These are phyloP conservation scores for Mallotus japonicus DNA, from an alignment of 441 rosid genomes.

Conservation along the genomic window DNA sequence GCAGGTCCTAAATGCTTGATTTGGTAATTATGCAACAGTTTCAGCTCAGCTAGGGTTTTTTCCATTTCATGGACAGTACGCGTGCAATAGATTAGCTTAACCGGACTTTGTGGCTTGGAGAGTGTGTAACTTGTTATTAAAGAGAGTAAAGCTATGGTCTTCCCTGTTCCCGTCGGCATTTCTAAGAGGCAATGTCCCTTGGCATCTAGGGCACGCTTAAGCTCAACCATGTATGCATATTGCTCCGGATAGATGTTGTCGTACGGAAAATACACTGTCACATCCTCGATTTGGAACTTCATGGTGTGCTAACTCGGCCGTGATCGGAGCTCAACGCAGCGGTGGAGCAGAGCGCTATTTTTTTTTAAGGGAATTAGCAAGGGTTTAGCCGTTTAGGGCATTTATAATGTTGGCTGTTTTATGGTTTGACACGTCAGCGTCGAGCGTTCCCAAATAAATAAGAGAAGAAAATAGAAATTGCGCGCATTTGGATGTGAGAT, in stretches of 20 bases:
- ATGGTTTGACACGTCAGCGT: background rate
- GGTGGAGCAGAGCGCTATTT: background rate
- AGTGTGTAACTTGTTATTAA: conserved; percentile 82
- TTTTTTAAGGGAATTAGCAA: background rate
- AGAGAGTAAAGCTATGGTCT: conserved; percentile 90
- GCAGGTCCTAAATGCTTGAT: conserved; percentile 58
- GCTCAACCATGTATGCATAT: conserved; percentile 85
- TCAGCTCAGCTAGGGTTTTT: conserved; percentile 87
- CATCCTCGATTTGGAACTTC: conserved; percentile 87
- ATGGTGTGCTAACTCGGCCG: conserved; percentile 26
- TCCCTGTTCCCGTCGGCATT: conserved; percentile 98
- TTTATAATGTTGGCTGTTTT: background rate
- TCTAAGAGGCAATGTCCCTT: conserved; percentile 97
- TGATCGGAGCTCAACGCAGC: background rate
- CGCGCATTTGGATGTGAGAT: conserved; percentile 1
- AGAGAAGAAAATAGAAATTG: background rate
- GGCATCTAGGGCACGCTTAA: conserved; percentile 89
- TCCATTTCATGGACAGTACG: conserved; percentile 99
- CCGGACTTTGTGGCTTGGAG: conserved; percentile 57
- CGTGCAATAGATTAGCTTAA: conserved; percentile 91
- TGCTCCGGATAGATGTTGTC: conserved; percentile 92
- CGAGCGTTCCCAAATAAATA: too few relatives aligned
- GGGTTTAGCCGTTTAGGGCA: background rate
- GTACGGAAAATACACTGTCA: conserved; percentile 83
- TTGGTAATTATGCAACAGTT: conserved; percentile 68